Evolutionary conservation across 345 rosid species (phyloP).

Genomic region (Nephelium lappaceum): DNA sequence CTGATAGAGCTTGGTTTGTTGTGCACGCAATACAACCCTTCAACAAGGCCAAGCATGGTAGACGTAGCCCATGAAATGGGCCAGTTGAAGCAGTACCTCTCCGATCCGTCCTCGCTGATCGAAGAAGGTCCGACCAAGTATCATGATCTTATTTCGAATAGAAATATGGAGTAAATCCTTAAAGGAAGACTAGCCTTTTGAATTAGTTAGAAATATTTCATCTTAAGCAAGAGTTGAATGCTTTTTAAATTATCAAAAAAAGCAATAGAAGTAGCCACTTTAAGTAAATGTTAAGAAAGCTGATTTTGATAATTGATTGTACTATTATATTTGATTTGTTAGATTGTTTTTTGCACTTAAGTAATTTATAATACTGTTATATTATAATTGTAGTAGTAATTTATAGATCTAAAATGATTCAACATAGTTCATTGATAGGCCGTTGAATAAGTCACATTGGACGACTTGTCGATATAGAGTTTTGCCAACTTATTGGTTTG

Average conservation of each 20-base stretch:
- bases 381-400: too few relatives aligned
- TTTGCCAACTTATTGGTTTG: too few relatives aligned
- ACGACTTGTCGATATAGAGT: too few relatives aligned
- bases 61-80: conserved; percentile 81
- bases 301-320: conserved; percentile 5
- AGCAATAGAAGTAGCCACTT: conserved; percentile 5
- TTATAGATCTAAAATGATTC: too few relatives aligned
- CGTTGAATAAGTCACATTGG: too few relatives aligned
- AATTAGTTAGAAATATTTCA: too few relatives aligned
- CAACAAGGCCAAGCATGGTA: conserved; percentile 81
- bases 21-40: conserved; percentile 76
- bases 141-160: neutral
- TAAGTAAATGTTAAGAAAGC: neutral
- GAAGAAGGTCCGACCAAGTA: conserved; percentile 32
- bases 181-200: too few relatives aligned
- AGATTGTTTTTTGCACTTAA: neutral
- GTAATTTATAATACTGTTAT: too few relatives aligned
- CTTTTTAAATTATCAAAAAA: neutral
- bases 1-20: conserved; percentile 79
- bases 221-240: neutral
- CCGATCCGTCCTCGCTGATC: conserved; percentile 39
- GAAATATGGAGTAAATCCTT: neutral
- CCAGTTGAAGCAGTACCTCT: conserved; percentile 65
- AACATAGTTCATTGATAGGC: too few relatives aligned
- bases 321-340: conserved; percentile 22